A percentile compares a stretch with the other conserved stretches of the same genome.
These are phyloP conservation scores for Hibiscus trionum DNA, from an alignment of 345 rosid genomes.

Conservation along the genomic window DNA sequence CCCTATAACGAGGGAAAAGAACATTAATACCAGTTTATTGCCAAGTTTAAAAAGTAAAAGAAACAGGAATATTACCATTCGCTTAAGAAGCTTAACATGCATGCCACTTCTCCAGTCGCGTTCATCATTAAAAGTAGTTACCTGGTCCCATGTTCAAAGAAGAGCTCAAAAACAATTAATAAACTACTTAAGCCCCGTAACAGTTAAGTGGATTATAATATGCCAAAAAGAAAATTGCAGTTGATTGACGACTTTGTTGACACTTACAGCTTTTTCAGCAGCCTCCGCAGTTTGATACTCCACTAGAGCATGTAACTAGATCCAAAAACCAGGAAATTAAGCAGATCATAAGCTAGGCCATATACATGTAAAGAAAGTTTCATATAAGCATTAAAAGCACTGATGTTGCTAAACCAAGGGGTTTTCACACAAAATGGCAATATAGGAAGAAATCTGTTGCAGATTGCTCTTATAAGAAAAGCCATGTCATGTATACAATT, in stretches of 20 bases:
- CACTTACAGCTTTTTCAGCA: constrained; percentile 87
- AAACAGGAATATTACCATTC: constrained; percentile 33
- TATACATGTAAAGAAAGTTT: background rate
- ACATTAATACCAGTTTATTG: background rate
- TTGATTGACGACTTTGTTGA: background rate
- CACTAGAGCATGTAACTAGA: constrained; percentile 78
- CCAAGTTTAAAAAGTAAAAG: background rate
- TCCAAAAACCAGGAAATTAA: constrained; percentile 6
- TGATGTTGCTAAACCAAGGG: background rate
- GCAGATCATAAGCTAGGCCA: background rate
- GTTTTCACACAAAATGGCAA: background rate
- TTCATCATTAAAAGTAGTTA: constrained; percentile 60
- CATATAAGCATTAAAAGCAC: background rate
- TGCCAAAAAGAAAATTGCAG: background rate
- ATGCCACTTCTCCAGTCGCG: constrained; percentile 93
- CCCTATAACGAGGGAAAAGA: constrained; percentile 28
- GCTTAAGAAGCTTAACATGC: constrained; percentile 72
- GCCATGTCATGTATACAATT: background rate
- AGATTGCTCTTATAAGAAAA: constrained; percentile 1
- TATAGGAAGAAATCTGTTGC: background rate
- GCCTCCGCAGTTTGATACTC: constrained; percentile 77
- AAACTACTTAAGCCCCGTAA: constrained; percentile 4
- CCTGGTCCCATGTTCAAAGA: constrained; percentile 40
- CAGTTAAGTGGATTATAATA: background rate
- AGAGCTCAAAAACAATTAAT: background rate